Conservation (phyloP, 179 eudicot species). For the Beta corolliflora region DNA sequence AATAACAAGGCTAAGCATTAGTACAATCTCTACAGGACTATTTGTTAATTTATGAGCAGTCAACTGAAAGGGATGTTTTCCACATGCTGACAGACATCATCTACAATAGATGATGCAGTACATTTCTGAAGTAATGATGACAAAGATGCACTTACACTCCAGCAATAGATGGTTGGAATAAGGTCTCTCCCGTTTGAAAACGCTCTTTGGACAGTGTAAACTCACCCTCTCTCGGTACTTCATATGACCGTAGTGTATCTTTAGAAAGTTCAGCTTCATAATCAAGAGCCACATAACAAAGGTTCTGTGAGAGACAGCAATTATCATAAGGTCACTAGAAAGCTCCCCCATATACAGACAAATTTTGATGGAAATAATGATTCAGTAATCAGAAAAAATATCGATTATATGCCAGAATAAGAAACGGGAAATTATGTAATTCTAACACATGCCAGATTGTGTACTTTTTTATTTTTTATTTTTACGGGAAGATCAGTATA, state of each 20-base stretch:
- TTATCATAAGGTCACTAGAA: background rate
- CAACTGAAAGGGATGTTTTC: background rate
- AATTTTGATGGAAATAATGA: background rate
- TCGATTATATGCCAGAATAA: too few relatives aligned
- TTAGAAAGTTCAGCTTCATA: constrained; percentile 77
- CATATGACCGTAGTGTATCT: constrained; percentile 61
- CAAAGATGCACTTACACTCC: constrained; percentile 66
- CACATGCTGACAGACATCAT: background rate
- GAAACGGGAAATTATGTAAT: too few relatives aligned
- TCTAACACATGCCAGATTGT: too few relatives aligned
- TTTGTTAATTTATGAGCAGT: background rate
- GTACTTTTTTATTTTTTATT: too few relatives aligned
- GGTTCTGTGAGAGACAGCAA: constrained; percentile 50
- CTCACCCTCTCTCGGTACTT: constrained; percentile 57
- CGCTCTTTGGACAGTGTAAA: constrained; percentile 83
- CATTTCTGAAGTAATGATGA: constrained; percentile 10
- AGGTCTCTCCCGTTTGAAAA: constrained; percentile 83
- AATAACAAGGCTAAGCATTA: background rate
- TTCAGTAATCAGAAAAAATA: background rate
- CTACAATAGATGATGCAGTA: background rate
- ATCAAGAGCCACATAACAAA: constrained; percentile 88
- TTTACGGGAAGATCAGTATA: too few relatives aligned
- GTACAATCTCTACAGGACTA: background rate
- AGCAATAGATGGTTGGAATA: constrained; percentile 81
- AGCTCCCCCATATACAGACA: too few relatives aligned